A percentile compares a stretch with the other conserved stretches of the same genome.
phyloP scores from a whole-genome alignment of 257 asterid species.

The Misopates orontium region DNA sequence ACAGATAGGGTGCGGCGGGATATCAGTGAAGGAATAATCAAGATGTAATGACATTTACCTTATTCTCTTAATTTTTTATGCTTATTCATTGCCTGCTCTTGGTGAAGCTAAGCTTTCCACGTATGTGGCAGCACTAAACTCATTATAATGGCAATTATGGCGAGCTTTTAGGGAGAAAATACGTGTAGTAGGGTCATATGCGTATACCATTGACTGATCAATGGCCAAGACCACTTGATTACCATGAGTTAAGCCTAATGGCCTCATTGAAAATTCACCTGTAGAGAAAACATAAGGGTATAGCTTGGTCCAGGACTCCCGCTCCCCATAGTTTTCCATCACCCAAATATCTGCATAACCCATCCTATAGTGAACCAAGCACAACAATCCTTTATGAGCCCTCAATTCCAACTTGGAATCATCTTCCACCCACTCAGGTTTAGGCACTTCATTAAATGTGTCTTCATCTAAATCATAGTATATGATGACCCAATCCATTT shows the following conservation, averaged over 20 bases:
- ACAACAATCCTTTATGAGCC: conserved; percentile 1
- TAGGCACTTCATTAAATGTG: conserved; percentile 9
- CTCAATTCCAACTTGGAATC: not conserved
- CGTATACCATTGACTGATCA: not conserved
- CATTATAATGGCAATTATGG: not conserved
- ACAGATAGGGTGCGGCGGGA: no score
- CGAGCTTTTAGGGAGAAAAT: not conserved
- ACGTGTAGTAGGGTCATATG: not conserved
- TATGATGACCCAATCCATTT: not conserved
- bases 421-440: conserved; percentile 13
- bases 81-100: no score
- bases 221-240: conserved; percentile 2
- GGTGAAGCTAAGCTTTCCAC: conserved; percentile 20
- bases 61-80: no score
- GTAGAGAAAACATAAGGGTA: not conserved
- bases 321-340: conserved; percentile 2
- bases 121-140: conserved; percentile 3
- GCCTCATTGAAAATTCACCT: not conserved
- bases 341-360: conserved; percentile 13
- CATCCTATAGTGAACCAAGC: conserved; percentile 9
- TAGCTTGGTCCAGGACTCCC: conserved; percentile 8
- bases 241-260: not conserved
- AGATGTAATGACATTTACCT: no score
- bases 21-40: no score
- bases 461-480: not conserved